These are phyloP conservation scores for Porphyrellus cyaneotinctus DNA, from an alignment of 768 basidiomycete species.

Conservation along the genomic window DNA sequence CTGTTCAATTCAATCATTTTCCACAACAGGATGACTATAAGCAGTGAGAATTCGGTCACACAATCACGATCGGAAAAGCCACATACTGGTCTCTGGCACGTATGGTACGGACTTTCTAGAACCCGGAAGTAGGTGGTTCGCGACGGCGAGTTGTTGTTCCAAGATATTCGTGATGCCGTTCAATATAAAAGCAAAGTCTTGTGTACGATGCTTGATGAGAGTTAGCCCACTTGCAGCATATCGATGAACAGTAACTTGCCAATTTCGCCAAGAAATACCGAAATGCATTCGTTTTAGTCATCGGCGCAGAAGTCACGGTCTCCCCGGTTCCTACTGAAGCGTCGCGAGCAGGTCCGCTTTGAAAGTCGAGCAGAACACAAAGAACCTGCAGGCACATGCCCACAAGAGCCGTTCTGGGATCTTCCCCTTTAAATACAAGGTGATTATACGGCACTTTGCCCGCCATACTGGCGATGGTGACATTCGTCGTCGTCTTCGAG, in stretches of 20 bases:
- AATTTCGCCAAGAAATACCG: conserved; percentile 89
- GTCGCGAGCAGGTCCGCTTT: conserved; percentile 70
- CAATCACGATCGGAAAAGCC: neutral
- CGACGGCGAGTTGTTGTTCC: conserved; percentile 70
- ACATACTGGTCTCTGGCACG: conserved; percentile 75
- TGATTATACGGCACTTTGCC: conserved; percentile 87
- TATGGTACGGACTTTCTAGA: conserved; percentile 82
- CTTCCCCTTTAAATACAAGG: conserved; percentile 86
- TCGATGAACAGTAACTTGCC: conserved; percentile 34
- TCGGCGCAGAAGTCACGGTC: conserved; percentile 43
- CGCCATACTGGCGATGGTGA: conserved; percentile 62
- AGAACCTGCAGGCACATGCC: conserved; percentile 75
- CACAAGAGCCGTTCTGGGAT: conserved; percentile 67
- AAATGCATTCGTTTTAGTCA: conserved; percentile 78
- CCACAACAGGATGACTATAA: conserved; percentile 77
- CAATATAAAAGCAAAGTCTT: conserved; percentile 84
- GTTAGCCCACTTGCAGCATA: conserved; percentile 7
- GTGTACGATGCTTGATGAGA: conserved; percentile 68
- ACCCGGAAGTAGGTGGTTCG: conserved; percentile 77
- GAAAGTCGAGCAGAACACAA: conserved; percentile 73
- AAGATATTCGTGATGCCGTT: conserved; percentile 65
- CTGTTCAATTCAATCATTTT: conserved; percentile 92
- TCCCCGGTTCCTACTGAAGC: conserved; percentile 40
- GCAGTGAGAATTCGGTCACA: conserved; percentile 5
- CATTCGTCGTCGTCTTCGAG: conserved; percentile 43